Evolutionary conservation across 1,284 basidiomycete genomes (phyloP).

Genomic region (Sanghuangporus weigelae): DNA sequence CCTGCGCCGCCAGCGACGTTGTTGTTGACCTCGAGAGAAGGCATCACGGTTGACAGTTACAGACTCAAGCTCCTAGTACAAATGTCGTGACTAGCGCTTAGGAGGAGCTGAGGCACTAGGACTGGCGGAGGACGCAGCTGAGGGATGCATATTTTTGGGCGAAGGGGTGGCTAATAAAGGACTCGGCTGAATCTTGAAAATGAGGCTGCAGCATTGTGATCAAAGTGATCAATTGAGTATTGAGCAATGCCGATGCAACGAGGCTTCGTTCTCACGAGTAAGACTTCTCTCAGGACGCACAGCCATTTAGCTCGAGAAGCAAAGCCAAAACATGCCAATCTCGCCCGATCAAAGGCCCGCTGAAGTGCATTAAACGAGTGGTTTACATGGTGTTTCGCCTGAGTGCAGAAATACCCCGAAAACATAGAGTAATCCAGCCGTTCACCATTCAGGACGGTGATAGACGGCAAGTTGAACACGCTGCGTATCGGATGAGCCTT

Average conservation of each 20-base stretch:
- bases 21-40: slow-evolving; percentile 12
- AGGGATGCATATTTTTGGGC: slow-evolving; percentile 2
- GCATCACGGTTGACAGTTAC: slow-evolving; percentile 9
- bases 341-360: slow-evolving; percentile 2
- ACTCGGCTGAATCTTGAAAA: slow-evolving; percentile 10
- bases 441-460: background rate
- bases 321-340: slow-evolving; percentile 10
- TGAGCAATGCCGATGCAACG: slow-evolving; percentile 13
- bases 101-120: slow-evolving; percentile 13
- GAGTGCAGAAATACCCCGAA: background rate
- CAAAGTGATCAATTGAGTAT: slow-evolving; percentile 6
- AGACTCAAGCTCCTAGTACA: slow-evolving; percentile 8
- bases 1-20: slow-evolving; percentile 10
- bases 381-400: background rate
- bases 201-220: slow-evolving; percentile 15
- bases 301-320: slow-evolving; percentile 7
- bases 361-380: background rate
- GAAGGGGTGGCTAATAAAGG: slow-evolving; percentile 7
- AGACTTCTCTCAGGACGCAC: slow-evolving; percentile 4
- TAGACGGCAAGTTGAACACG: background rate
- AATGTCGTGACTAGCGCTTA: slow-evolving; percentile 13
- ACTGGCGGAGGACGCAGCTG: slow-evolving; percentile 16
- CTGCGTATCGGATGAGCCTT: background rate
- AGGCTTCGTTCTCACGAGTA: slow-evolving; percentile 11
- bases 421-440: background rate